Evolutionary conservation across 164 flowering plant species (phyloP).

Genomic region (Saururus chinensis): DNA sequence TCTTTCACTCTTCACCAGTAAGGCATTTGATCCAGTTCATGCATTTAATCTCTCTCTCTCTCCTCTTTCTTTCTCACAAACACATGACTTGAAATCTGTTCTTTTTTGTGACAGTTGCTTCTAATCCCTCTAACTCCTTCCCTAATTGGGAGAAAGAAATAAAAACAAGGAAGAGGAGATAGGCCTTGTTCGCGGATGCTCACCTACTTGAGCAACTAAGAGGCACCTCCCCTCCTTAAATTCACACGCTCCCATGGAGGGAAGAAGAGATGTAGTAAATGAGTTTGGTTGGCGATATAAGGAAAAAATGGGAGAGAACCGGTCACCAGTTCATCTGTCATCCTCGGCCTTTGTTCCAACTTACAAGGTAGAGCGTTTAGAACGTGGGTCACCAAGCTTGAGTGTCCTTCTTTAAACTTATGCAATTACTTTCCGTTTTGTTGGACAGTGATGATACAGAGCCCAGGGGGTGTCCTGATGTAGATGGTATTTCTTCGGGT

Average conservation of each 20-base stretch:
- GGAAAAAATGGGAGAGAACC: background rate
- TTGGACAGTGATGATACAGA: no score
- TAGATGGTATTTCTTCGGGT: no score
- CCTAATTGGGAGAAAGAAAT: background rate
- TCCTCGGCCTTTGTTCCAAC: no score
- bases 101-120: background rate
- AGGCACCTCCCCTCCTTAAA: slow-evolving; percentile 12
- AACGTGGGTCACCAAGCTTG: no score
- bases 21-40: background rate
- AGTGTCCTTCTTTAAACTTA: no score
- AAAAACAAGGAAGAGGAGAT: background rate
- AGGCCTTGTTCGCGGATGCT: background rate
- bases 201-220: slow-evolving; percentile 28
- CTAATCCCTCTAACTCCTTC: slow-evolving; percentile 1
- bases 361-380: no score
- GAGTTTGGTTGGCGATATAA: slow-evolving; percentile 16
- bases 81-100: background rate
- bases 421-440: no score
- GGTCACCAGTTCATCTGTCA: background rate
- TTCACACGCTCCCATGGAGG: slow-evolving; percentile 17
- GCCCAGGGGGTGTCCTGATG: no score
- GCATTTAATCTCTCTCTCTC: background rate
- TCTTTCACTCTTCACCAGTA: background rate
- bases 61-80: background rate
- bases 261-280: slow-evolving; percentile 14